phyloP scores from a whole-genome alignment of 306 rosid genomes.

The Trichosanthes truncata region DNA sequence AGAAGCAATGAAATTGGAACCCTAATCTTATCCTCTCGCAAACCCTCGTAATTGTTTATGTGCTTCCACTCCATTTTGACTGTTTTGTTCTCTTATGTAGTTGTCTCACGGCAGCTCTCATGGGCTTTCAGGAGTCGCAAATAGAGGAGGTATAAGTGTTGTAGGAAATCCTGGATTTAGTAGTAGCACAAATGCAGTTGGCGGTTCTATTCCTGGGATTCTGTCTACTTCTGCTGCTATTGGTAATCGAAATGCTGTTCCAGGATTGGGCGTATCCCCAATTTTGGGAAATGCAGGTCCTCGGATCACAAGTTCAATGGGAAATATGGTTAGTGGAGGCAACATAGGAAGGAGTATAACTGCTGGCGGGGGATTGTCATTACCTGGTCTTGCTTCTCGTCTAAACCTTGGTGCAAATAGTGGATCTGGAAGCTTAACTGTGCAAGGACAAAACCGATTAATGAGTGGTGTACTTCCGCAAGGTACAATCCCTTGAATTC shows the following conservation, averaged over 20 bases:
- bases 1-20: not conserved
- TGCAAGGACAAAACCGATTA: constrained; percentile 88
- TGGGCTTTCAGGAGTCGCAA: constrained; percentile 80
- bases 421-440: constrained; percentile 73
- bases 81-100: constrained; percentile 32
- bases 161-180: constrained; percentile 96
- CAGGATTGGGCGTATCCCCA: constrained; percentile 94
- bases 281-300: constrained; percentile 84
- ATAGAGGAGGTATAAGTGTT: constrained; percentile 95
- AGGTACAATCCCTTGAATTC: constrained; percentile 36
- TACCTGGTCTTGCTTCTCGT: constrained; percentile 87
- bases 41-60: not conserved
- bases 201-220: constrained; percentile 97
- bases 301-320: constrained; percentile 88
- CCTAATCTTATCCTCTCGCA: constrained; percentile 12
- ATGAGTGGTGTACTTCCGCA: constrained; percentile 88
- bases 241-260: constrained; percentile 91
- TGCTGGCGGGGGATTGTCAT: constrained; percentile 77
- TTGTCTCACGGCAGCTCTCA: constrained; percentile 81
- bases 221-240: constrained; percentile 89
- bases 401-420: constrained; percentile 59
- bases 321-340: constrained; percentile 93
- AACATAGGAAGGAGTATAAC: constrained; percentile 64
- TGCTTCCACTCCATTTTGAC: not conserved
- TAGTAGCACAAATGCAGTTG: constrained; percentile 92